Evolutionary conservation across 139 green algal species (phyloP).

Genomic region (Picochlorum sp.): DNA sequence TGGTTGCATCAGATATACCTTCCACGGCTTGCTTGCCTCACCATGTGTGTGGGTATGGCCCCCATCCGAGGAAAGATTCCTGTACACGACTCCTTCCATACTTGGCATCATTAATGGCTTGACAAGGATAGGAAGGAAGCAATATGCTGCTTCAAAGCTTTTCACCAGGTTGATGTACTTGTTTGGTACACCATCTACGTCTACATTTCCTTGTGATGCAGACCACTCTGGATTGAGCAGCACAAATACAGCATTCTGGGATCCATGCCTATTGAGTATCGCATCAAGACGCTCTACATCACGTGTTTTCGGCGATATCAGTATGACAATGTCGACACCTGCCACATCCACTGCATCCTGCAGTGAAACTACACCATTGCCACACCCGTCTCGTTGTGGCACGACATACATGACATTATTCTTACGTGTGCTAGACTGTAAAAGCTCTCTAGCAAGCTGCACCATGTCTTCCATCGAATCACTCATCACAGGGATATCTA

Average conservation of each 20-base stretch:
- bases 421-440: conserved; percentile 2
- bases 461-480: conserved; percentile 5
- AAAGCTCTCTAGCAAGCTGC: conserved; percentile 18
- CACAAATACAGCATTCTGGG: neutral
- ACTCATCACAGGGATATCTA: conserved; percentile 23
- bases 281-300: conserved; percentile 16
- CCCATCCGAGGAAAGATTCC: neutral
- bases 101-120: conserved; percentile 15
- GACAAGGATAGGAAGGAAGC: conserved; percentile 24
- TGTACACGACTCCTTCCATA: conserved; percentile 29
- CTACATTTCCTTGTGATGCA: neutral
- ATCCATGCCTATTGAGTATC: neutral
- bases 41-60: neutral
- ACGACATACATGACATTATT: conserved; percentile 15
- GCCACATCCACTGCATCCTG: neutral
- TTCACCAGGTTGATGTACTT: conserved; percentile 10
- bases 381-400: no score
- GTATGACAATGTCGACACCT: conserved; percentile 8
- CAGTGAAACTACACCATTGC: neutral
- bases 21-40: conserved; percentile 10
- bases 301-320: conserved; percentile 9
- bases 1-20: conserved; percentile 14
- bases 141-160: conserved; percentile 27
- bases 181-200: neutral
- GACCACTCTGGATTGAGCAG: conserved; percentile 26